A percentile compares a stretch with the other conserved stretches of the same genome.
Conservation (phyloP, 2,329 filamentous ascomycete genomes). For the Venturia nashicola region DNA sequence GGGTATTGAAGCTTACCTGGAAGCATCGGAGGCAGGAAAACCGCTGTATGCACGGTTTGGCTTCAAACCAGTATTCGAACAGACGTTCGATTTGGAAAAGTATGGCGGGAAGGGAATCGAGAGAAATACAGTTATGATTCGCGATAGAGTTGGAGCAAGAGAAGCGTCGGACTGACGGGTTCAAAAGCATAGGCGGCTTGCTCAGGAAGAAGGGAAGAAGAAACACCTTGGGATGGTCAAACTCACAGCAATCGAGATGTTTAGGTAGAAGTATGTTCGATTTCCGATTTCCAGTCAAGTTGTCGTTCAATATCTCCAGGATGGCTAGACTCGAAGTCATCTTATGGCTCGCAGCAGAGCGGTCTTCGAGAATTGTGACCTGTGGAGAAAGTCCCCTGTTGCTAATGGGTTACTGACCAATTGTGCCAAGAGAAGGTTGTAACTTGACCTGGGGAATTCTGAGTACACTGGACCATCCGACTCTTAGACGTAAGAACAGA, state of each 20-base stretch:
- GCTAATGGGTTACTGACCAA: not conserved
- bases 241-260: not conserved
- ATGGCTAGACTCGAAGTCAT: too few species aligned
- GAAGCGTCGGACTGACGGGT: not conserved
- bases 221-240: not conserved
- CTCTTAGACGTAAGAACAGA: too few species aligned
- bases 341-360: too few species aligned
- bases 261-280: not conserved
- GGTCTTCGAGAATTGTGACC: not conserved
- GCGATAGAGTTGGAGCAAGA: not conserved
- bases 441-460: not conserved
- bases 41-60: constrained; percentile 27
- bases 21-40: constrained; percentile 24
- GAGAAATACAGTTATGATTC: constrained; percentile 9
- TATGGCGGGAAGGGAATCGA: constrained; percentile 5
- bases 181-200: not conserved
- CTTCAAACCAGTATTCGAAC: constrained; percentile 16
- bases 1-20: constrained; percentile 26
- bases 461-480: not conserved
- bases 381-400: too few species aligned
- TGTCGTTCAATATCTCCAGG: too few species aligned
- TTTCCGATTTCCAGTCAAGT: too few species aligned
- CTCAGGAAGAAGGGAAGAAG: not conserved
- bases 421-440: not conserved
- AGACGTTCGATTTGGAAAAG: constrained; percentile 8